Percentiles rank a stretch among this genome's conserved stretches.
phyloP scores from a whole-genome alignment of 1,284 basidiomycete species.

The Coniferiporia weirii region DNA sequence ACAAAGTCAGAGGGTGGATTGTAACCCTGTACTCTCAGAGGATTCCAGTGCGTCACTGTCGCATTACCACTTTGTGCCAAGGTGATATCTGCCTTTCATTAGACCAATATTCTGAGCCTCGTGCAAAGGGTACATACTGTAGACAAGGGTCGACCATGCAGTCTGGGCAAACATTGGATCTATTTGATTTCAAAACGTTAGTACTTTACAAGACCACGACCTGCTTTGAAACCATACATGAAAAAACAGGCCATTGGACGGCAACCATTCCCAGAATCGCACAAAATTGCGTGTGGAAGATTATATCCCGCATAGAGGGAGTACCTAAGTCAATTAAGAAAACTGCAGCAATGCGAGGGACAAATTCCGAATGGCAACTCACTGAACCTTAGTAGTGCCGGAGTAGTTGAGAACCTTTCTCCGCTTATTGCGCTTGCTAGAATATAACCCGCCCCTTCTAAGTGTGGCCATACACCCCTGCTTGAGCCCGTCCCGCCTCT shows the following conservation, averaged over 20 bases:
- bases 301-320: slow-evolving; percentile 87
- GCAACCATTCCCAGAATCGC: slow-evolving; percentile 85
- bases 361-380: slow-evolving; percentile 27
- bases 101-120: slow-evolving; percentile 6
- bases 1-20: slow-evolving; percentile 62
- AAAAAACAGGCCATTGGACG: slow-evolving; percentile 89
- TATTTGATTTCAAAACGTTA: slow-evolving; percentile 27
- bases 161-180: slow-evolving; percentile 84
- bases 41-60: slow-evolving; percentile 54
- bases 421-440: slow-evolving; percentile 91
- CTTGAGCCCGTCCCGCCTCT: slow-evolving; percentile 57
- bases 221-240: slow-evolving; percentile 57
- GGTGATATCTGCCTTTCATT: slow-evolving; percentile 58
- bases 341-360: slow-evolving; percentile 18
- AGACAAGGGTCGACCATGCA: slow-evolving; percentile 82
- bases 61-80: slow-evolving; percentile 47
- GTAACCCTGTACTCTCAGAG: slow-evolving; percentile 54
- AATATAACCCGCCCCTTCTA: slow-evolving; percentile 81
- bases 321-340: slow-evolving; percentile 55
- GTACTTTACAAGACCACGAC: slow-evolving; percentile 17
- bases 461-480: slow-evolving; percentile 56
- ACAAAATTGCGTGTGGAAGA: slow-evolving; percentile 92
- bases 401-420: slow-evolving; percentile 78
- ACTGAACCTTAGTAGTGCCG: slow-evolving; percentile 88
- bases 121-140: slow-evolving; percentile 51